phyloP scores from a whole-genome alignment of 352 stramenopile species.

The Phytophthora pini region DNA sequence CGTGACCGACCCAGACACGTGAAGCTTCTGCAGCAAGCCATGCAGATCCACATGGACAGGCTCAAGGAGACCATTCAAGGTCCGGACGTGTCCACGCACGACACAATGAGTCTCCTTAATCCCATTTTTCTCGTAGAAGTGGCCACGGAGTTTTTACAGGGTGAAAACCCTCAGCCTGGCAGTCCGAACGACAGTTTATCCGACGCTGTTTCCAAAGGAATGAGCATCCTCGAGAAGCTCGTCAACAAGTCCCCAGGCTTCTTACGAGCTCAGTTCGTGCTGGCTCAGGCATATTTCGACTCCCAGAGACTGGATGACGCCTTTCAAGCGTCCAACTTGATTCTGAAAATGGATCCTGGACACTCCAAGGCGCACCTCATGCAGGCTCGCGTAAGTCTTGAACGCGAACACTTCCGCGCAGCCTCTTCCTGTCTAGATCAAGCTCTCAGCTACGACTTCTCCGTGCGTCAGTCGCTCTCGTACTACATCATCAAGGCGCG shows the following conservation, averaged over 20 bases:
- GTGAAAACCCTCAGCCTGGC: slow-evolving; percentile 34
- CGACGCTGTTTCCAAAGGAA: slow-evolving; percentile 45
- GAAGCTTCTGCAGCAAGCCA: slow-evolving; percentile 73
- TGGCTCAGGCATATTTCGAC: slow-evolving; percentile 85
- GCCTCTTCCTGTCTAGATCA: slow-evolving; percentile 85
- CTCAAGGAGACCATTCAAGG: slow-evolving; percentile 71
- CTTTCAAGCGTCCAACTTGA: slow-evolving; percentile 73
- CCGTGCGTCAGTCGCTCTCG: slow-evolving; percentile 77
- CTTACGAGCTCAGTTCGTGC: slow-evolving; percentile 80
- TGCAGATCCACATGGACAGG: slow-evolving; percentile 86
- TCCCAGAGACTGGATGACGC: slow-evolving; percentile 78
- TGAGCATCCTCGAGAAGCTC: slow-evolving; percentile 79
- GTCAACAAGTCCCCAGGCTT: slow-evolving; percentile 86
- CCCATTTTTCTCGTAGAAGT: slow-evolving; percentile 91
- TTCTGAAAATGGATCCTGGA: slow-evolving; percentile 79
- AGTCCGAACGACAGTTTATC: slow-evolving; percentile 18
- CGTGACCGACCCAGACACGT: slow-evolving; percentile 72
- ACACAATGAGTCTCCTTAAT: slow-evolving; percentile 83
- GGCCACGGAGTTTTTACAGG: slow-evolving; percentile 77
- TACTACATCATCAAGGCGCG: slow-evolving; percentile 92
- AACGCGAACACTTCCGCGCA: slow-evolving; percentile 75
- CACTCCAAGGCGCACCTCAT: slow-evolving; percentile 85
- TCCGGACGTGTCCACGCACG: slow-evolving; percentile 70
- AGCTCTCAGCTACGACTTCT: slow-evolving; percentile 91
- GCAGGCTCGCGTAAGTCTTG: slow-evolving; percentile 82